A percentile compares a stretch with the other conserved stretches of the same genome.
Evolutionary conservation across 495 filamentous ascomycete species (phyloP).

Genomic region (Bacidia gigantensis): DNA sequence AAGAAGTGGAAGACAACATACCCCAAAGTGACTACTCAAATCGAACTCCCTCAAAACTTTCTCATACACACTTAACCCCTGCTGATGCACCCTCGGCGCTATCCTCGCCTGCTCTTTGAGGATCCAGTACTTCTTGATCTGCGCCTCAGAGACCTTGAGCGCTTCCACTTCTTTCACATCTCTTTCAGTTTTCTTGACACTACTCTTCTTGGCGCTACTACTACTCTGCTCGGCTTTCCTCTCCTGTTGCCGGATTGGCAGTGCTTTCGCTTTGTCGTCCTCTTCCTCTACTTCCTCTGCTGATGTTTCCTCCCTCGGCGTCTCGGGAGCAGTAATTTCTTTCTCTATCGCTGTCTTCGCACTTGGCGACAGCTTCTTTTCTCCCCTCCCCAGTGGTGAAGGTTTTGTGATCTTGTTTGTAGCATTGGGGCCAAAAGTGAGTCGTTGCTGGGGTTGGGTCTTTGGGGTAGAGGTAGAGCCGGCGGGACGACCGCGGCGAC

Average conservation of each 20-base stretch:
- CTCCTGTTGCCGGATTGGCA: conserved; percentile 32
- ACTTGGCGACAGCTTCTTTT: conserved; percentile 37
- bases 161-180: conserved; percentile 26
- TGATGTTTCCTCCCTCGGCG: conserved; percentile 15
- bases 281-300: conserved; percentile 28
- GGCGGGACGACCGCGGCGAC: conserved; percentile 41
- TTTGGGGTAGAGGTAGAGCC: conserved; percentile 18
- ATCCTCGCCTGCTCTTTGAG: conserved; percentile 45
- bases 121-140: conserved; percentile 62
- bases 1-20: conserved; percentile 33
- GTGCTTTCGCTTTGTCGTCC: conserved; percentile 49
- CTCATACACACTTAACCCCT: conserved; percentile 56
- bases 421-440: conserved; percentile 52
- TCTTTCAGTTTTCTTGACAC: background rate
- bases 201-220: background rate
- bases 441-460: conserved; percentile 46
- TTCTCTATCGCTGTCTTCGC: conserved; percentile 3
- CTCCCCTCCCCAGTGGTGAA: conserved; percentile 18
- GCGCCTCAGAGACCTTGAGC: conserved; percentile 42
- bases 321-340: background rate
- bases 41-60: conserved; percentile 88
- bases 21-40: conserved; percentile 74
- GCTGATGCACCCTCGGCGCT: conserved; percentile 56
- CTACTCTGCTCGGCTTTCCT: conserved; percentile 55
- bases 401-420: conserved; percentile 62